Percentiles rank a stretch among this genome's conserved stretches.
Evolutionary conservation across 768 basidiomycete species (phyloP).

Genomic region (Russula compacta): DNA sequence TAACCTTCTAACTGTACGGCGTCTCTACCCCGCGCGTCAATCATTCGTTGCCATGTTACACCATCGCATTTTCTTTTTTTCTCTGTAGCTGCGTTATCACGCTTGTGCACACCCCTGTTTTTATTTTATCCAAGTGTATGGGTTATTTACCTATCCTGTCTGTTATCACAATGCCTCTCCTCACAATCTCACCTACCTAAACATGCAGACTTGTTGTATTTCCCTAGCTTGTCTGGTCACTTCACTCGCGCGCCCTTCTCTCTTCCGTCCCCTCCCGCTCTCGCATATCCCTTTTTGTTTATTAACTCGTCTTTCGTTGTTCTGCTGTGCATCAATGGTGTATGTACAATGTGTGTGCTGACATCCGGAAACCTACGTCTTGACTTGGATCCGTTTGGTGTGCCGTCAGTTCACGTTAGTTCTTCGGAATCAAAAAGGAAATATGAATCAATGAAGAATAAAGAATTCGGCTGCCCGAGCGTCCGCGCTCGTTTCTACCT

Average conservation of each 20-base stretch:
- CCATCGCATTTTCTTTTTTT: background rate
- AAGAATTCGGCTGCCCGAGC: no score
- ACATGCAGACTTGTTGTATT: conserved; percentile 6
- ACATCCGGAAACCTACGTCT: background rate
- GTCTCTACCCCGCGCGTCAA: background rate
- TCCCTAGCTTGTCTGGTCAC: background rate
- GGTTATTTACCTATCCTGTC: background rate
- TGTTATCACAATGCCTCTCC: background rate
- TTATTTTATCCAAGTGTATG: conserved; percentile 7
- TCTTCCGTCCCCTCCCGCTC: background rate
- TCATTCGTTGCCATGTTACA: conserved; percentile 7
- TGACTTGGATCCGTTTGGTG: background rate
- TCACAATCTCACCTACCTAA: conserved; percentile 2
- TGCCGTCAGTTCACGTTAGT: background rate
- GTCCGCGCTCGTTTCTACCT: no score
- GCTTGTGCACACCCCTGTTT: background rate
- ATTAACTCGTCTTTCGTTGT: background rate
- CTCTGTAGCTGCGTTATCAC: background rate
- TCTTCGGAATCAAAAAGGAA: background rate
- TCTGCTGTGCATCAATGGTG: conserved; percentile 1
- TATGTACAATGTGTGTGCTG: conserved; percentile 6
- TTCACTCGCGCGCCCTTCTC: background rate
- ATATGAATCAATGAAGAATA: no score
- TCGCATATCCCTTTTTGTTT: background rate
- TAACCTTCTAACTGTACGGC: background rate